Evolutionary conservation across 805 yeast genomes (phyloP).

Genomic region (Metschnikowia continentalis): DNA sequence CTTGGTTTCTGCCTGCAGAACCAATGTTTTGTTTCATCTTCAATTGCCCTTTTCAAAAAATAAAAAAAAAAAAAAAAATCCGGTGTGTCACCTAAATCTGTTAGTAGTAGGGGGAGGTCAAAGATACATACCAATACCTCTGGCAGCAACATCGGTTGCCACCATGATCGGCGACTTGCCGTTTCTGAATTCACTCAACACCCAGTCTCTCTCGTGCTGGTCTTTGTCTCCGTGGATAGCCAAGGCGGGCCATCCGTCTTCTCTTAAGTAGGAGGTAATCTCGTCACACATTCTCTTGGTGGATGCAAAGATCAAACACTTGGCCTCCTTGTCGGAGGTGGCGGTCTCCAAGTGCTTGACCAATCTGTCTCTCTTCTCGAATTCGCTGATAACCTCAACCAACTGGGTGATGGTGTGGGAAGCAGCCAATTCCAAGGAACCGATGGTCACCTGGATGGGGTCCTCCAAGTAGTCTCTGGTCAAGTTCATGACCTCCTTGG

Average conservation of each 20-base stretch:
- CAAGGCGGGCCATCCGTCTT: slow-evolving; percentile 98
- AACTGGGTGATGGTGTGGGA: slow-evolving; percentile 93
- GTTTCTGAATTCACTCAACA: slow-evolving; percentile 81
- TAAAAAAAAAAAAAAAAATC: slow-evolving; percentile 5
- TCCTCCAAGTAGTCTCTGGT: slow-evolving; percentile 89
- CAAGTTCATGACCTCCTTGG: slow-evolving; percentile 91
- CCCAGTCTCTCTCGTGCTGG: slow-evolving; percentile 99
- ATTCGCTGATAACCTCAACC: slow-evolving; percentile 87
- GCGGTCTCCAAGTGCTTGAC: slow-evolving; percentile 79
- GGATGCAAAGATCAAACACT: slow-evolving; percentile 87
- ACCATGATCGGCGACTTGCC: slow-evolving; percentile 97
- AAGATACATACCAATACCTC: slow-evolving; percentile 94
- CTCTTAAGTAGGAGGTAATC: slow-evolving; percentile 83
- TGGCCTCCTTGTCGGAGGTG: slow-evolving; percentile 64
- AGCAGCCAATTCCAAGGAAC: slow-evolving; percentile 93
- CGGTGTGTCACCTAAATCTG: slow-evolving; percentile 5
- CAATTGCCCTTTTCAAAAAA: slow-evolving; percentile 3
- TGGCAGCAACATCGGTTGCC: slow-evolving; percentile 99
- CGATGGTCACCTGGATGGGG: slow-evolving; percentile 94
- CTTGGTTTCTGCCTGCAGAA: slow-evolving; percentile 8
- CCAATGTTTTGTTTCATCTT: slow-evolving; percentile 1
- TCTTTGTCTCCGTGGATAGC: slow-evolving; percentile 99
- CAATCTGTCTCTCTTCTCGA: slow-evolving; percentile 90
- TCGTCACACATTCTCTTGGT: slow-evolving; percentile 98
- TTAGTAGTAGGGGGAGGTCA: slow-evolving; percentile 19